Evolutionary conservation across 805 yeast genomes (phyloP).

Genomic region (Candida maesae): DNA sequence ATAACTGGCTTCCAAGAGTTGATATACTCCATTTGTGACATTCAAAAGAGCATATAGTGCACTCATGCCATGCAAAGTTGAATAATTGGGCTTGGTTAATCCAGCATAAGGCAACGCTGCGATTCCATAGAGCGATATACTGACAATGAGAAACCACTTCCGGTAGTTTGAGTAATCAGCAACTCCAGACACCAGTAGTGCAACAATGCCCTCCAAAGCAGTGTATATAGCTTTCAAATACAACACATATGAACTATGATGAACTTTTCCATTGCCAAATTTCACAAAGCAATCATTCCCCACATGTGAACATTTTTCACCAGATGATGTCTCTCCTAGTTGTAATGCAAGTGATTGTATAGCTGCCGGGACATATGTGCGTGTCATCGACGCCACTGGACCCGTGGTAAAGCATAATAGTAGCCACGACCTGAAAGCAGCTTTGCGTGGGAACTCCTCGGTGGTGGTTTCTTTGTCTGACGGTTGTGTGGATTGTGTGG

Average conservation of each 20-base stretch:
- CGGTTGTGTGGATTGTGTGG: neutral
- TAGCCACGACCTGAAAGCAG: slow-evolving; percentile 31
- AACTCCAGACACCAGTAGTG: slow-evolving; percentile 36
- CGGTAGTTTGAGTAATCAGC: slow-evolving; percentile 39
- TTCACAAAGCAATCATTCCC: slow-evolving; percentile 38
- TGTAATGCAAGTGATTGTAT: slow-evolving; percentile 35
- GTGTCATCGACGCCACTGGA: slow-evolving; percentile 39
- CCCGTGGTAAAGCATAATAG: slow-evolving; percentile 39
- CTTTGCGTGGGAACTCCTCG: neutral
- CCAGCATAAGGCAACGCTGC: slow-evolving; percentile 37
- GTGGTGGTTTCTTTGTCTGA: no score
- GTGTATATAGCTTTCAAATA: slow-evolving; percentile 37
- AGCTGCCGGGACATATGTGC: slow-evolving; percentile 39
- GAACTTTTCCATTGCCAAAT: slow-evolving; percentile 34
- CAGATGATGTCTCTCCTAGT: slow-evolving; percentile 29
- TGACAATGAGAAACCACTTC: slow-evolving; percentile 32
- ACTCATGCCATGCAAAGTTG: slow-evolving; percentile 27
- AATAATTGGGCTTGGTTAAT: slow-evolving; percentile 22
- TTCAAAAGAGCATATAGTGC: slow-evolving; percentile 32
- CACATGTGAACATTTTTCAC: slow-evolving; percentile 24
- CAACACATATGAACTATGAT: slow-evolving; percentile 34
- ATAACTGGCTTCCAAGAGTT: slow-evolving; percentile 37
- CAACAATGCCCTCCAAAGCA: slow-evolving; percentile 35
- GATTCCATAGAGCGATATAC: slow-evolving; percentile 32
- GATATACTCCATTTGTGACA: slow-evolving; percentile 31